Evolutionary conservation across 2,329 filamentous ascomycete species (phyloP), one percentile per base, ranked within the genome.

Genomic region (Gnomoniopsis sp.): DNA sequence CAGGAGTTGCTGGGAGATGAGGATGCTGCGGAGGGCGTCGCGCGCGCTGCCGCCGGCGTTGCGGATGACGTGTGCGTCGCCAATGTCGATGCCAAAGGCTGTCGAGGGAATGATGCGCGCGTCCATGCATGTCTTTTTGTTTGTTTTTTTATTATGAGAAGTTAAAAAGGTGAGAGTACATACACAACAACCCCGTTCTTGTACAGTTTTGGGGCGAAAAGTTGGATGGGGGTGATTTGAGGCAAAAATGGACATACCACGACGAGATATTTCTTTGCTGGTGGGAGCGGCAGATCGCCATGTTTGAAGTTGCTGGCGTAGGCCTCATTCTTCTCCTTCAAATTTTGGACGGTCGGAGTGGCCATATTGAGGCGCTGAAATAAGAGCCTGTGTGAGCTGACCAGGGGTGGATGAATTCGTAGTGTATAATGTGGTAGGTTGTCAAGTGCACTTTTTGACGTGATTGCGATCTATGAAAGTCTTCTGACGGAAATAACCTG

Each of bases 101-200:
- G 81, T 76, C 3, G 84, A 80, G 0, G 90, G 85, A 66, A 93
- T 81, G 65, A 87, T 77, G 53, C 90, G 85, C 6, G 90, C 88
- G 68, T 95, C 90, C 89, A 95, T 95, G 73, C 90, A 95, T 0
- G 89, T 90, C 48, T 48, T 93, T 80, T 82, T n/a, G n/a, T n/a
- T n/a, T n/a, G n/a, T n/a, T n/a, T n/a, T n/a, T n/a, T n/a, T n/a
- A n/a, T n/a, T n/a, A n/a, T n/a, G n/a, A n/a, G n/a, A n/a, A n/a
- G n/a, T n/a, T n/a, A n/a, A n/a, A n/a, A n/a, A n/a, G n/a, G n/a
- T n/a, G n/a, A n/a, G n/a, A n/a, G n/a, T n/a, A n/a, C n/a, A n/a
- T n/a, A n/a, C n/a, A n/a, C n/a, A n/a, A n/a, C n/a, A n/a, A n/a
- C n/a, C n/a, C n/a, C n/a, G n/a, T n/a, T n/a, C n/a, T n/a, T n/a